Evolutionary conservation across 73 alveolate species (phyloP).

Genomic region (Paraurostyla sp.): DNA sequence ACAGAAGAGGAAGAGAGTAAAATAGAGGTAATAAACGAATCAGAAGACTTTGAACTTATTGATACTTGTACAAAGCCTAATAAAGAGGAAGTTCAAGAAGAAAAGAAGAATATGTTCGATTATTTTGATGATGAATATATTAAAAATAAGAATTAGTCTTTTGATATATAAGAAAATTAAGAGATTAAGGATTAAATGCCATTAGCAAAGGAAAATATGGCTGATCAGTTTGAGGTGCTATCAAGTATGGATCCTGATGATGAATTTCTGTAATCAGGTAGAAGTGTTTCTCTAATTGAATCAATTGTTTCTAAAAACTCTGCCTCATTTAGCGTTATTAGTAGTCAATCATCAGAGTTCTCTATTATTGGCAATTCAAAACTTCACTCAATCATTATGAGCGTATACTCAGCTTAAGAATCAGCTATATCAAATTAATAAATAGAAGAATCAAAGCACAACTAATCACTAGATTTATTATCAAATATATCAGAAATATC

Average conservation of each 20-base stretch:
- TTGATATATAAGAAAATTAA: background rate
- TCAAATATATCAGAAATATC: background rate
- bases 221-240: slow-evolving; percentile 62
- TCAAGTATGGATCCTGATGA: slow-evolving; percentile 72
- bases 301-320: slow-evolving; percentile 20
- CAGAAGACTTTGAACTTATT: background rate
- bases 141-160: too few relatives aligned
- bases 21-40: background rate
- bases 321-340: background rate
- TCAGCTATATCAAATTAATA: background rate
- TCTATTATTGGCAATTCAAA: slow-evolving; percentile 43
- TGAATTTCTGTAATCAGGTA: slow-evolving; percentile 57
- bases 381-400: slow-evolving; percentile 2
- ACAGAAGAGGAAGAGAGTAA: background rate
- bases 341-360: slow-evolving; percentile 8
- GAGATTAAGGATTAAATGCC: background rate
- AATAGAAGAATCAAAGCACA: background rate
- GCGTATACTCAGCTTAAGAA: background rate
- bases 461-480: background rate
- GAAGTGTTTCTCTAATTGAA: slow-evolving; percentile 49
- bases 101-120: background rate
- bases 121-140: background rate
- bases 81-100: background rate
- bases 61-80: slow-evolving; percentile 1
- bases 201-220: background rate